Evolutionary conservation across 208 protist genomes (phyloP), one percentile per base, ranked within the genome.

Genomic region (Leptomonas pyrrhocoris): DNA sequence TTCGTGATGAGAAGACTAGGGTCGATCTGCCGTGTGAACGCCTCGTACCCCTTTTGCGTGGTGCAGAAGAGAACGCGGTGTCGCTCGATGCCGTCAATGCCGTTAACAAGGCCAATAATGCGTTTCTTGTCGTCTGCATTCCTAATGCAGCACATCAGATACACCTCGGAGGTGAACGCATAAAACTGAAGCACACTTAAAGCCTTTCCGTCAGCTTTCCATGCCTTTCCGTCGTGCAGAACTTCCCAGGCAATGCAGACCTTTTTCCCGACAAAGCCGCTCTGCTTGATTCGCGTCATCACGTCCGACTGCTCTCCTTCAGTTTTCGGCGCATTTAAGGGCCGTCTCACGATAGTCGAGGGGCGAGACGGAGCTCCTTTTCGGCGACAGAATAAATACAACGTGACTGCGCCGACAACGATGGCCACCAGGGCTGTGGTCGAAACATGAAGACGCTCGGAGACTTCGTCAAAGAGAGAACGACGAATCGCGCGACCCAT

Each of bases 31-130:
- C 88, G 78, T 27, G 77, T 88, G 70, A 96, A 91, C 23, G 92
- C 89, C 38, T 93, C 86, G 68, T 94, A 96, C 0, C 89, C 92
- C 62, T 94, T 94, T 45, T 63, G 62, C 1, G 89, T 94, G 30
- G 83, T 82, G 59, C 86, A 94, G 62, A 96, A 96, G 28, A 96
- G 84, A 60, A 96, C 81, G 21, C 83, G 80, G 69, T 94, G 86
- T 27, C 92, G 86, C 59, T 77, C 56, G 38, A 96, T 50, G 16
- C 80, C 76, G 15, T 80, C 68, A 1, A 93, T 79, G 36, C 46
- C 74, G 7, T 73, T 65, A 13, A 94, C 56, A 62, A 80, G 72
- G 16, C 49, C 28, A 36, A 89, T 70, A 56, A 94, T 77, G 1
- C 25, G 45, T 27, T 74, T 77, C 50, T 87, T 94, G 30, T 93